phyloP scores from a whole-genome alignment of 805 yeast species.

The Hemisphaericaspora nanyangensis region DNA sequence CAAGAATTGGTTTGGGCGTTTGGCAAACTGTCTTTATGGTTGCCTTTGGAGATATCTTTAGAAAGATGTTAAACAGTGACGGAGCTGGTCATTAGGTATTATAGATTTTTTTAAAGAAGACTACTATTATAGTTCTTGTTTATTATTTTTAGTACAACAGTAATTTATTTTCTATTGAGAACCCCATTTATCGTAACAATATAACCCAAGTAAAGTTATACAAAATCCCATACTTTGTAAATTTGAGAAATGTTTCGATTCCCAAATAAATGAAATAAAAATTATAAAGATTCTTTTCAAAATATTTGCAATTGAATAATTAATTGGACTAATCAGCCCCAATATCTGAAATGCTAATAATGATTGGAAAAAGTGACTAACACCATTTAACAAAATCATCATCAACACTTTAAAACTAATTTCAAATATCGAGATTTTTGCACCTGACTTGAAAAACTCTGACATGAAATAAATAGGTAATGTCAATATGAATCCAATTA shows the following conservation, averaged over 20 bases:
- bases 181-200: constrained; percentile 43
- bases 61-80: constrained; percentile 38
- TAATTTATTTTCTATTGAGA: no score
- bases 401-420: constrained; percentile 26
- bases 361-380: constrained; percentile 68
- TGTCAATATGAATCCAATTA: constrained; percentile 64
- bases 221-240: constrained; percentile 33
- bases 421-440: constrained; percentile 27
- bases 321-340: constrained; percentile 70
- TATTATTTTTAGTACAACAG: no score
- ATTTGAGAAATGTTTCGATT: constrained; percentile 25
- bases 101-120: no score
- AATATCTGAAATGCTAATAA: constrained; percentile 72
- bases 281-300: constrained; percentile 71
- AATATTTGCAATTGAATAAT: constrained; percentile 76
- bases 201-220: constrained; percentile 37
- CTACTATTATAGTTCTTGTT: no score
- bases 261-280: constrained; percentile 61
- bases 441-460: constrained; percentile 38
- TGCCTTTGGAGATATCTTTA: constrained; percentile 85
- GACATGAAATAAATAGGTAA: constrained; percentile 61
- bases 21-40: constrained; percentile 99
- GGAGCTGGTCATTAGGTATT: constrained; percentile 23
- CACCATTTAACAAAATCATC: constrained; percentile 57
- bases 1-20: constrained; percentile 92